Percentiles rank a stretch among this genome's conserved stretches.
Conservation (phyloP, 2,329 filamentous ascomycete genomes). For the Geosmithia morbida region DNA sequence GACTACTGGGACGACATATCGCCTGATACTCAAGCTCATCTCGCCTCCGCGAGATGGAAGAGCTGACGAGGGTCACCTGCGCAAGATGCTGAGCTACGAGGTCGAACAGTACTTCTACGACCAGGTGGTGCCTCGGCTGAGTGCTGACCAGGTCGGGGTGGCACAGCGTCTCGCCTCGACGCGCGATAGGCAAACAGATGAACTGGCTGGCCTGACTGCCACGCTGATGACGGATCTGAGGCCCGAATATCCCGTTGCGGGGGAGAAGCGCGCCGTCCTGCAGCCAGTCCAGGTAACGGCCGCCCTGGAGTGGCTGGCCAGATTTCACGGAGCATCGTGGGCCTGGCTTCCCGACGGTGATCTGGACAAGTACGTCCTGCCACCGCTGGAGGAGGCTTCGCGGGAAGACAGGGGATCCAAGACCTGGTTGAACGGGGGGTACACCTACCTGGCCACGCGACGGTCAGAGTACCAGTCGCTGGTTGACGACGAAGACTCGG, state of each 20-base stretch:
- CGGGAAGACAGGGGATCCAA: conserved; percentile 10
- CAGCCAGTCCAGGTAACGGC: conserved; percentile 30
- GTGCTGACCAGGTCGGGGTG: conserved; percentile 23
- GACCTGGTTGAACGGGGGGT: conserved; percentile 52
- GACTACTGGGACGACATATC: conserved; percentile 10
- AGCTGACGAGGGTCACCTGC: conserved; percentile 41
- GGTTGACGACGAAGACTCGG: conserved; percentile 26
- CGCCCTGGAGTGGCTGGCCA: conserved; percentile 46
- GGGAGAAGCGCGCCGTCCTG: conserved; percentile 35
- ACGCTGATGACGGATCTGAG: conserved; percentile 44
- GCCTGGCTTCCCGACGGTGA: conserved; percentile 11
- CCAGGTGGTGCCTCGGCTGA: conserved; percentile 33
- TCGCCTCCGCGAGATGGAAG: conserved; percentile 25
- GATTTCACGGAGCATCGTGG: conserved; percentile 45
- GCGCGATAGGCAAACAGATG: conserved; percentile 8
- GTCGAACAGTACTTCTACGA: conserved; percentile 54
- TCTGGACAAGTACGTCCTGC: conserved; percentile 25
- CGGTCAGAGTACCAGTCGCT: conserved; percentile 38
- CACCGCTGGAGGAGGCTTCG: conserved; percentile 39
- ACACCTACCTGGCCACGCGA: conserved; percentile 53
- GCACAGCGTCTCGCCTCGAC: conserved; percentile 35
- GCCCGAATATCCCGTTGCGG: conserved; percentile 36
- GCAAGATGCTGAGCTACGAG: conserved; percentile 53
- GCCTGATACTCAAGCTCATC: conserved; percentile 45
- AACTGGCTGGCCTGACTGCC: conserved; percentile 26